Evolutionary conservation across 192 early-diverging fungal genomes (phyloP).

Genomic region (Coemansia sp.): DNA sequence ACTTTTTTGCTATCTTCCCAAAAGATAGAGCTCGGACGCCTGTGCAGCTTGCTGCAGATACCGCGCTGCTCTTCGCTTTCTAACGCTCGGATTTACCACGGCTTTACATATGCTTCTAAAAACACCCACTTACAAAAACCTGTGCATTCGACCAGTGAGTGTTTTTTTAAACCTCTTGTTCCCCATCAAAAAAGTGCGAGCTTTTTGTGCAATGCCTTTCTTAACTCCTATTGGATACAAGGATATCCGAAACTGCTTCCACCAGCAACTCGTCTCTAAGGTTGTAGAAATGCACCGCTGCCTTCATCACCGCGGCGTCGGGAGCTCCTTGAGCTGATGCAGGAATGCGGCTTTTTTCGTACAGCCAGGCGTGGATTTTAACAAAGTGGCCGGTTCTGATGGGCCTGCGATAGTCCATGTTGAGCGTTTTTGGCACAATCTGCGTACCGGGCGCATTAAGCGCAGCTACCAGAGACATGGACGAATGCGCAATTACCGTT

Average conservation of each 20-base stretch:
- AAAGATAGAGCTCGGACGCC: background rate
- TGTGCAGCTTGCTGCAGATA: no score
- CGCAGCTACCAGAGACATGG: constrained; percentile 32
- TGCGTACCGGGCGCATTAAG: constrained; percentile 23
- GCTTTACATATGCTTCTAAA: no score
- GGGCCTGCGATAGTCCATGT: constrained; percentile 49
- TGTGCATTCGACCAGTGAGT: no score
- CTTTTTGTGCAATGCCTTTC: no score
- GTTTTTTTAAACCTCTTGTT: no score
- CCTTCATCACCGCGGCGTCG: background rate
- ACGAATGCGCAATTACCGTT: constrained; percentile 33
- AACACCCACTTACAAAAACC: no score
- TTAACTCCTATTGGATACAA: background rate
- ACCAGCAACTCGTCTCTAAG: constrained; percentile 26
- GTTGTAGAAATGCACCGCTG: constrained; percentile 34
- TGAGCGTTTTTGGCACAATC: constrained; percentile 25
- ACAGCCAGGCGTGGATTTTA: constrained; percentile 48
- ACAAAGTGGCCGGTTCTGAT: constrained; percentile 36
- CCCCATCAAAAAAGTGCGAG: no score
- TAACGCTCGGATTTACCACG: no score
- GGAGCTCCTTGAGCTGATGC: background rate
- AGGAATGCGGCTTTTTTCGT: constrained; percentile 2
- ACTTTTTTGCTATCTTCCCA: background rate
- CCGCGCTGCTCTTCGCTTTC: background rate
- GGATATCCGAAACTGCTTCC: constrained; percentile 34